These are phyloP conservation scores for Elymus sibiricus DNA, from an alignment of 176 grass and related monocot species.

Conservation along the genomic window DNA sequence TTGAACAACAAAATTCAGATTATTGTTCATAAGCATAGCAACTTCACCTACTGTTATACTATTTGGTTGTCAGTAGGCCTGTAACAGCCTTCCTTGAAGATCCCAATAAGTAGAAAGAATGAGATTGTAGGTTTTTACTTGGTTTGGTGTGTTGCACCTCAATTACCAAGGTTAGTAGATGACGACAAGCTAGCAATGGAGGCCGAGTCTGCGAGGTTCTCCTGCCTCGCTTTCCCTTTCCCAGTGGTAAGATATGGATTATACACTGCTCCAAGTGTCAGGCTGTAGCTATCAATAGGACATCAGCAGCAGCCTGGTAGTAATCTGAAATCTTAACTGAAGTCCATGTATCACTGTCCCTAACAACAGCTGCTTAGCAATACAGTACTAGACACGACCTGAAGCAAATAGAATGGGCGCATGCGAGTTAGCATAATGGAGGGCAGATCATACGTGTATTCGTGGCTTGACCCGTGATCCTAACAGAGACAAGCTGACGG, in stretches of 20 bases:
- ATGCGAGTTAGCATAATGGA: neutral
- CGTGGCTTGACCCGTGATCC: neutral
- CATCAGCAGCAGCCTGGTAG: neutral
- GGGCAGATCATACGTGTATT: neutral
- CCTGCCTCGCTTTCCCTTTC: neutral
- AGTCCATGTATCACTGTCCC: neutral
- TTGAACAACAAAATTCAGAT: neutral
- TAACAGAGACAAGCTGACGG: neutral
- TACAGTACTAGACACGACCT: neutral
- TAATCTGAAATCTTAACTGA: neutral
- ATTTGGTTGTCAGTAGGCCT: too few species aligned
- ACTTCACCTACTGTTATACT: neutral
- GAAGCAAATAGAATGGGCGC: neutral
- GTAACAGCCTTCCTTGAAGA: neutral
- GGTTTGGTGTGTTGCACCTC: neutral
- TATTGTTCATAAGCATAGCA: neutral
- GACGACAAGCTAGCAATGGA: neutral
- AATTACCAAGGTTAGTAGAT: neutral
- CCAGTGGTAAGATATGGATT: neutral
- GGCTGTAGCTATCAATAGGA: slow-evolving; percentile 3
- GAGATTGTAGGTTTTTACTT: neutral
- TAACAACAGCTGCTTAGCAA: neutral
- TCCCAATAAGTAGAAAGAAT: neutral
- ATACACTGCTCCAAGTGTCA: neutral
- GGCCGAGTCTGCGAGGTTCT: neutral